Evolutionary conservation across 441 rosid genomes (phyloP), one percentile per base, ranked within the genome.

Genomic region (Populus tomentosa): DNA sequence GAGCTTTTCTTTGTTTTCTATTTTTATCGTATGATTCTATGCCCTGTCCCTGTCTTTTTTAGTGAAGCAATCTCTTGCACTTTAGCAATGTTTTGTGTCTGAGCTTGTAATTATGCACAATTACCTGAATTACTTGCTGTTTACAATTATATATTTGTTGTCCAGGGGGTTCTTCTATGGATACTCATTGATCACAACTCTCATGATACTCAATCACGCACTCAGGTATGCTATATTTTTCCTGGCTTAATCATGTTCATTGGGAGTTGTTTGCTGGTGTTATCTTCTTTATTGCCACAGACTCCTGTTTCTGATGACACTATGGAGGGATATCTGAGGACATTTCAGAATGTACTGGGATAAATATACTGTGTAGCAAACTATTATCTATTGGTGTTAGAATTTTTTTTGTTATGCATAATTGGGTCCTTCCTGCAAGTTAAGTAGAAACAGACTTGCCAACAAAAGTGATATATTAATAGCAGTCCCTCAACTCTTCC

Each of bases 91-190:
- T 67, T 66, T 24, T 20, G 18, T 3, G 40, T 67, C 7, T 16
- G 8, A 2, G 3, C 10, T 67, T 35, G 9, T 67, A 1, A 32
- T 9, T 35, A 21, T 67, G 35, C 35, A 14, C 20, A 32, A 9
- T 18, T 33, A 28, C 36, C 59, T 23, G 24, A 66, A 33, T 72
- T 38, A 5, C 16, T 18, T 62, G 13, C 1, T 30, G 26, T 18
- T 69, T 36, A 23, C 26, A 33, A 33, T 74, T 42, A 40, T 68
- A 4, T 72, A 28, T 73, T 73, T 62, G 63, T 69, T 73, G 69
- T 82, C 82, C 87, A 95, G 97, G 90, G 99, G 99, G 53, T 96
- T 96, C 86, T 96, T 96, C 84, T 97, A 96, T 80, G 99, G 99
- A 32, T 94, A 96, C 82, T 89, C 99, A 36, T 79, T 86, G 23